These are phyloP conservation scores for Cicer yamashitae DNA, from an alignment of 306 rosid species.

Conservation along the genomic window DNA sequence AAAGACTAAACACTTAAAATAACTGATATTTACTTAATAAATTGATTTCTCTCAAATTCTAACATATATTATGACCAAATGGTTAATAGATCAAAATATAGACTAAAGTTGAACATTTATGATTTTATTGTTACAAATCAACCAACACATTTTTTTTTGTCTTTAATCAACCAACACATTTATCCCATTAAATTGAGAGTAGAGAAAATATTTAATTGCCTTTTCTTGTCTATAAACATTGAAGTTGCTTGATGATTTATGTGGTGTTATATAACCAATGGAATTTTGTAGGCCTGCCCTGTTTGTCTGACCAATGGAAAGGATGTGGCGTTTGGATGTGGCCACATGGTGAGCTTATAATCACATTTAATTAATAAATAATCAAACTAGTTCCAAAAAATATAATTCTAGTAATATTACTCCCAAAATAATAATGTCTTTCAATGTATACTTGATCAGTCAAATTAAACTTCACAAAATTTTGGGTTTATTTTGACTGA, in stretches of 20 bases:
- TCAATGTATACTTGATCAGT: neutral
- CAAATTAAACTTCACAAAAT: neutral
- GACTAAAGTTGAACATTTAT: no score
- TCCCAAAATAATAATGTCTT: neutral
- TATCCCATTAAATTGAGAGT: no score
- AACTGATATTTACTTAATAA: no score
- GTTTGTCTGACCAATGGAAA: slow-evolving; percentile 75
- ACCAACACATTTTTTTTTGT: no score
- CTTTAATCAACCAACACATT: no score
- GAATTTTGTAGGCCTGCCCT: slow-evolving; percentile 67
- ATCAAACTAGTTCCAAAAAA: neutral
- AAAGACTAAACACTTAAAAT: no score
- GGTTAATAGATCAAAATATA: no score
- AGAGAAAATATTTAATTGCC: no score
- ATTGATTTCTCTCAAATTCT: no score
- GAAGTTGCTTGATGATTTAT: slow-evolving; percentile 6
- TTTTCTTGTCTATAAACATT: slow-evolving; percentile 21
- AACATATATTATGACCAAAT: no score
- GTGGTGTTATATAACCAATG: slow-evolving; percentile 27
- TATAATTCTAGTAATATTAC: neutral
- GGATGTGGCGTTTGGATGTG: slow-evolving; percentile 86
- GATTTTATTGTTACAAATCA: no score
- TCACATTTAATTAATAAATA: neutral
- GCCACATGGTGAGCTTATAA: slow-evolving; percentile 81
- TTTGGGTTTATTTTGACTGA: neutral